Evolutionary conservation across 106 monocot species (phyloP).

Genomic region (Dioscorea dumetorum): DNA sequence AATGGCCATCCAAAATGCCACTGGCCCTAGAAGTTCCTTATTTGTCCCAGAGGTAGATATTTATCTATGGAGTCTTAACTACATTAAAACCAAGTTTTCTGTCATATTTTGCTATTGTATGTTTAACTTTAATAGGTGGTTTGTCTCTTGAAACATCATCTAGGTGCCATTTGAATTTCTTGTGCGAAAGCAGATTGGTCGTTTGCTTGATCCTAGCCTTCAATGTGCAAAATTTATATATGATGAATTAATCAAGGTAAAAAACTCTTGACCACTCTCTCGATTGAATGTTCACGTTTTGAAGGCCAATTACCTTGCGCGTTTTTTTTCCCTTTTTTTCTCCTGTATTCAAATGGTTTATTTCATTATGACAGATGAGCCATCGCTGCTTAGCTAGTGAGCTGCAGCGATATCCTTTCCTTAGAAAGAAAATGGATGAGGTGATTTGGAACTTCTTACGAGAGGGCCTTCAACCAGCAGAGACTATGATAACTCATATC

Average conservation of each 20-base stretch:
- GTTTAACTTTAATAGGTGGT: background rate
- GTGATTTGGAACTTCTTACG: constrained; percentile 89
- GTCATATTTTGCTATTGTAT: too few relatives aligned
- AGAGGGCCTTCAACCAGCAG: constrained; percentile 85
- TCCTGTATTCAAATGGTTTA: too few relatives aligned
- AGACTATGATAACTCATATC: constrained; percentile 88
- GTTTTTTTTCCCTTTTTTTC: too few relatives aligned
- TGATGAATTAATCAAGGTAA: constrained; percentile 91
- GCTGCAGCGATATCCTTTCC: constrained; percentile 81
- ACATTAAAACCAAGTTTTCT: too few relatives aligned
- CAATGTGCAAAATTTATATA: constrained; percentile 95
- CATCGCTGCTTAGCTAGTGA: constrained; percentile 74
- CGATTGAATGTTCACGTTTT: too few relatives aligned
- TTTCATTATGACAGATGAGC: constrained; percentile 53
- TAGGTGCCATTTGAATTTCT: constrained; percentile 99
- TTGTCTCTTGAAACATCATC: constrained; percentile 8
- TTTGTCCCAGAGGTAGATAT: constrained; percentile 82
- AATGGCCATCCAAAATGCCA: constrained; percentile 94
- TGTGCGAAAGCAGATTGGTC: constrained; percentile 81
- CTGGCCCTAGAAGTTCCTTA: constrained; percentile 86
- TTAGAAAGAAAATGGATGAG: constrained; percentile 89
- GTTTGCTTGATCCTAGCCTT: constrained; percentile 91
- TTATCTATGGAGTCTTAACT: too few relatives aligned
- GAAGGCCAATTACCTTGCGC: too few relatives aligned
- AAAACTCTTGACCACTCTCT: background rate